Conservation (phyloP, 2,329 filamentous ascomycete genomes). For the Trichoderma breve region DNA sequence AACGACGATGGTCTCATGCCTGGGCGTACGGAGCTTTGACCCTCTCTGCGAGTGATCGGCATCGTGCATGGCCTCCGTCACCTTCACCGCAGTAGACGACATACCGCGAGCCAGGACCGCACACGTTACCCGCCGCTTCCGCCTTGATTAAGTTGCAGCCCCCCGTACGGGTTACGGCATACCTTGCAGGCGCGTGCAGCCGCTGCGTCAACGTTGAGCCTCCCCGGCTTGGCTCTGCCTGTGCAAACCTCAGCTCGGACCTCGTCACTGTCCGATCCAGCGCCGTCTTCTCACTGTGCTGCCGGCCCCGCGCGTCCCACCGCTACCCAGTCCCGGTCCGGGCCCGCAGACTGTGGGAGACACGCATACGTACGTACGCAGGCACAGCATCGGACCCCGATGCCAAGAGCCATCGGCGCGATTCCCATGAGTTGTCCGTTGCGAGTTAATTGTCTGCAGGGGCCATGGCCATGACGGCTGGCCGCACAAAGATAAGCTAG, state of each 20-base stretch:
- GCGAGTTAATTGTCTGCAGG: background rate
- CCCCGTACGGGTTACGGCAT: background rate
- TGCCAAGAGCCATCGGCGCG: background rate
- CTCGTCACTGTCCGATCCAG: constrained; percentile 1
- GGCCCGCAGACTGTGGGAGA: constrained; percentile 9
- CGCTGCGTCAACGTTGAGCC: background rate
- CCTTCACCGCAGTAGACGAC: background rate
- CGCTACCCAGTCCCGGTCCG: constrained; percentile 11
- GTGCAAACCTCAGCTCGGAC: background rate
- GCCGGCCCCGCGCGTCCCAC: background rate
- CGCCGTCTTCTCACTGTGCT: constrained; percentile 15
- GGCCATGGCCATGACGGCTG: background rate
- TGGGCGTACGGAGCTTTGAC: background rate
- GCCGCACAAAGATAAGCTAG: background rate
- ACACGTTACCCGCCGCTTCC: constrained; percentile 4
- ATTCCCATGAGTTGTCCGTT: background rate
- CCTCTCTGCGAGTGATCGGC: constrained; percentile 1
- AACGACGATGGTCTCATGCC: background rate
- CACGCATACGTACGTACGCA: background rate
- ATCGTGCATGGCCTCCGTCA: background rate
- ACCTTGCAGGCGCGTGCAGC: background rate
- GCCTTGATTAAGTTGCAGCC: background rate
- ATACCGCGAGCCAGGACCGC: background rate
- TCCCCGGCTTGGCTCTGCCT: background rate
- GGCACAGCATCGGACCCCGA: background rate